Conservation (phyloP, 2,329 filamentous ascomycete genomes). For the Pyricularia sp. region DNA sequence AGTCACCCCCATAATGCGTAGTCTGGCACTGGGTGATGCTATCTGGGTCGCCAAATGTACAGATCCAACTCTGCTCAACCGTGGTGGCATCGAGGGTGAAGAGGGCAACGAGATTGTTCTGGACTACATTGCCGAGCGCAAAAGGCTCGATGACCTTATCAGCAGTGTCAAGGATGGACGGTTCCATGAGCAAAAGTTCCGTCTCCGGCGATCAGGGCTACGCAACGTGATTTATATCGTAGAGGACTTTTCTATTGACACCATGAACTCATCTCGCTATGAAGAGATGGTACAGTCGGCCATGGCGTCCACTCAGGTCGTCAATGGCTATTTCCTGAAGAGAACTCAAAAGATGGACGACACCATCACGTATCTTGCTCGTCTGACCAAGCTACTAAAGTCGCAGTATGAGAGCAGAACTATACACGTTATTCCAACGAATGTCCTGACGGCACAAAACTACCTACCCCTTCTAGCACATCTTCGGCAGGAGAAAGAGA, state of each 20-base stretch:
- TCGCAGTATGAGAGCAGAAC: slow-evolving; percentile 46
- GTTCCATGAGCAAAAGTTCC: slow-evolving; percentile 77
- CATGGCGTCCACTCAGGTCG: slow-evolving; percentile 64
- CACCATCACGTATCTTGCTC: slow-evolving; percentile 60
- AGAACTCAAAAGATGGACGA: slow-evolving; percentile 64
- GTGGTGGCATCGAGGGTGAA: slow-evolving; percentile 46
- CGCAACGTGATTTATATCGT: slow-evolving; percentile 67
- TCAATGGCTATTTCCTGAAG: slow-evolving; percentile 70
- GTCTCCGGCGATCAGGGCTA: slow-evolving; percentile 58
- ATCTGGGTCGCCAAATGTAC: slow-evolving; percentile 68
- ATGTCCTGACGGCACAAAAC: slow-evolving; percentile 47
- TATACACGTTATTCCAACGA: slow-evolving; percentile 53
- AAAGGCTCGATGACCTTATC: slow-evolving; percentile 69
- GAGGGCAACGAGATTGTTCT: slow-evolving; percentile 60
- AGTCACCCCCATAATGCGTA: slow-evolving; percentile 51
- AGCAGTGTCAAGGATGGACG: slow-evolving; percentile 69
- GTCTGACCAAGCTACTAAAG: slow-evolving; percentile 57
- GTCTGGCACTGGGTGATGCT: slow-evolving; percentile 60
- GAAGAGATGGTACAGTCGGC: slow-evolving; percentile 58
- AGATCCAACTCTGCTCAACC: slow-evolving; percentile 40
- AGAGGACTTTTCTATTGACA: slow-evolving; percentile 54
- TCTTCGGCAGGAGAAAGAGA: slow-evolving; percentile 30
- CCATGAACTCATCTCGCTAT: slow-evolving; percentile 39
- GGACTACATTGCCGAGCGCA: slow-evolving; percentile 72
- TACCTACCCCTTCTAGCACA: slow-evolving; percentile 52